phyloP scores from a whole-genome alignment of 441 rosid species.

The Jatropha multifida region DNA sequence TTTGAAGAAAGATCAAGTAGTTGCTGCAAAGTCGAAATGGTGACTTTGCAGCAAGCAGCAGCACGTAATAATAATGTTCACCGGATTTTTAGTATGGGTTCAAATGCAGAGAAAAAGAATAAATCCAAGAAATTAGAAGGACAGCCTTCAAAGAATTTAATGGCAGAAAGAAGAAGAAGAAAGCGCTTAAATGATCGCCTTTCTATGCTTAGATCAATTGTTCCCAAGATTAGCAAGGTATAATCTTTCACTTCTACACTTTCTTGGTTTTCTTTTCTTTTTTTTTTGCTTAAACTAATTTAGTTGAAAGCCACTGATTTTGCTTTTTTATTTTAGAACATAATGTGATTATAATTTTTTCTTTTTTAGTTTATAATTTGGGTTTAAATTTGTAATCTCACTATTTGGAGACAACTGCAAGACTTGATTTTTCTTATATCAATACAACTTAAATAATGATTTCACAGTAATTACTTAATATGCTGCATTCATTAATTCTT shows the following conservation, averaged over 20 bases:
- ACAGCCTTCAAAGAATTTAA: constrained; percentile 94
- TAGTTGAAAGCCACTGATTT: too few species aligned
- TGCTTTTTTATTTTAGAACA: too few species aligned
- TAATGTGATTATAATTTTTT: too few species aligned
- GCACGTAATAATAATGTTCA: constrained; percentile 5
- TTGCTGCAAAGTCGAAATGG: constrained; percentile 44
- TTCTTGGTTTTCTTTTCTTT: background rate
- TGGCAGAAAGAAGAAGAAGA: constrained; percentile 93
- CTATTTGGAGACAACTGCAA: too few species aligned
- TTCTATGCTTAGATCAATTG: constrained; percentile 95
- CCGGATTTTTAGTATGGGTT: constrained; percentile 40
- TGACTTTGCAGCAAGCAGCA: constrained; percentile 19
- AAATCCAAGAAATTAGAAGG: constrained; percentile 70
- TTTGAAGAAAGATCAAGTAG: constrained; percentile 41
- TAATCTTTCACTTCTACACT: background rate
- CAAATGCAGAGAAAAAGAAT: constrained; percentile 40
- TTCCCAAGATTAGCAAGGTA: constrained; percentile 96
- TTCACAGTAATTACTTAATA: too few species aligned
- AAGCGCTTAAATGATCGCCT: constrained; percentile 90
- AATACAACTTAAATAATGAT: too few species aligned
- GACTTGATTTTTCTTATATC: too few species aligned
- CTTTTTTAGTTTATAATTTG: too few species aligned
- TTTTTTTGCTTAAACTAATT: background rate
- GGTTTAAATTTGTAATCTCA: too few species aligned
- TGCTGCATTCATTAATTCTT: too few species aligned